Evolutionary conservation across 768 basidiomycete species (phyloP).

Genomic region (Sutorius australiensis): DNA sequence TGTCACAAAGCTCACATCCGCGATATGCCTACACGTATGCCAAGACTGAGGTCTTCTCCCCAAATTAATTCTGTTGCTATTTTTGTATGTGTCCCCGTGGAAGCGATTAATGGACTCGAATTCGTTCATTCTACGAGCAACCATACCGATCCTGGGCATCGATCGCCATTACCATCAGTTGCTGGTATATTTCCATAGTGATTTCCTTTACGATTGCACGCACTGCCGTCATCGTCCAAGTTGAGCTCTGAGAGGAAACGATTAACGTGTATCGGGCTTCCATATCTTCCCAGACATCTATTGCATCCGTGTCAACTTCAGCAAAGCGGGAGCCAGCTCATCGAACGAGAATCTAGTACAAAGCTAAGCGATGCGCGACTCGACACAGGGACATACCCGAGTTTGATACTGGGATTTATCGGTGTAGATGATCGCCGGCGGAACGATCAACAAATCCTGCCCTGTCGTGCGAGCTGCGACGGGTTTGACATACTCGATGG

Average conservation of each 20-base stretch:
- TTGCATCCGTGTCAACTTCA: background rate
- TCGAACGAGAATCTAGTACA: constrained; percentile 2
- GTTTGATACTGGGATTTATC: constrained; percentile 65
- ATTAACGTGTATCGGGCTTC: constrained; percentile 3
- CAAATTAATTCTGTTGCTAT: constrained; percentile 56
- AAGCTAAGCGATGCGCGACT: background rate
- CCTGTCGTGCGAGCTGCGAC: constrained; percentile 22
- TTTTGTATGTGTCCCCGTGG: constrained; percentile 53
- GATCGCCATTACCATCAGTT: constrained; percentile 51
- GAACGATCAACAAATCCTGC: constrained; percentile 48
- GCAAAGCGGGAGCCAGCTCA: background rate
- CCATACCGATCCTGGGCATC: constrained; percentile 68
- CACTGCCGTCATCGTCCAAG: constrained; percentile 33
- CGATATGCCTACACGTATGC: constrained; percentile 49
- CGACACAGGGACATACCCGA: constrained; percentile 35
- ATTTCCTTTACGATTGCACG: constrained; percentile 55
- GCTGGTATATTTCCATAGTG: constrained; percentile 46
- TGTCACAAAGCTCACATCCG: constrained; percentile 46
- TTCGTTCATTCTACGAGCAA: background rate
- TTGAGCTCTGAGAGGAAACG: background rate
- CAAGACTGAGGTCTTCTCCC: constrained; percentile 45
- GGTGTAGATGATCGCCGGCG: constrained; percentile 67
- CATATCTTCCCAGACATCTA: background rate
- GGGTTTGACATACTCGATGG: constrained; percentile 61
- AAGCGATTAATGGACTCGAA: constrained; percentile 2